phyloP scores from a whole-genome alignment of 2,329 filamentous ascomycete genomes.

The Purpureocillium lavendulum region DNA sequence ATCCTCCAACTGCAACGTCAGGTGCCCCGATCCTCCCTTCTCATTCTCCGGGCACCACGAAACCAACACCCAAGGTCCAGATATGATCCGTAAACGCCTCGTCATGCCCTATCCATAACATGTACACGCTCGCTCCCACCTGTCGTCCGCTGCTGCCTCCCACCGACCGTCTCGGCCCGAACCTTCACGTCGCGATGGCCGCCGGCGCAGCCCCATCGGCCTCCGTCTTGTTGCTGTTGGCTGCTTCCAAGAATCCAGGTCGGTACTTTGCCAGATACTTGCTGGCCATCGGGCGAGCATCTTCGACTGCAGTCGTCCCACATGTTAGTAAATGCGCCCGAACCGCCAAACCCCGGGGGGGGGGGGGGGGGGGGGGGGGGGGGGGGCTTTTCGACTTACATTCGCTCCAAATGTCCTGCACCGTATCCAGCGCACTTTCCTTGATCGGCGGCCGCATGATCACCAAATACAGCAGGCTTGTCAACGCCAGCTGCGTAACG shows the following conservation, averaged over 20 bases:
- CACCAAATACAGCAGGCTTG: slow-evolving; percentile 57
- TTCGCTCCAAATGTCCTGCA: slow-evolving; percentile 59
- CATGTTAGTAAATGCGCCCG: background rate
- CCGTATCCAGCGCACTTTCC: slow-evolving; percentile 54
- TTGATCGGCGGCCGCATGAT: slow-evolving; percentile 60
- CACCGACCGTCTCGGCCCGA: too few species aligned
- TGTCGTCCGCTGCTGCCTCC: too few species aligned
- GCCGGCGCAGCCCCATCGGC: slow-evolving; percentile 9
- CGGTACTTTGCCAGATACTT: slow-evolving; percentile 57
- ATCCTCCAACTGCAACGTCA: too few species aligned
- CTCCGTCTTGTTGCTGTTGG: slow-evolving; percentile 12
- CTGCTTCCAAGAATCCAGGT: slow-evolving; percentile 37
- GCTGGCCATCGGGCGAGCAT: slow-evolving; percentile 51
- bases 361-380: too few species aligned
- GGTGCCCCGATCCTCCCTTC: too few species aligned
- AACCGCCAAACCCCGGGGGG: too few species aligned
- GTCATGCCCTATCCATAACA: slow-evolving; percentile 1
- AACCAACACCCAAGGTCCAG: too few species aligned
- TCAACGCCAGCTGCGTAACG: slow-evolving; percentile 54
- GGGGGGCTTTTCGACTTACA: slow-evolving; percentile 37
- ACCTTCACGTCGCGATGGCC: slow-evolving; percentile 20
- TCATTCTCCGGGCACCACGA: too few species aligned
- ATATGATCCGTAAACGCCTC: slow-evolving; percentile 2
- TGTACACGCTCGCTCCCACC: background rate
- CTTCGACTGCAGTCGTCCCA: slow-evolving; percentile 38